Percentiles rank a stretch among this genome's conserved stretches.
Conservation (phyloP, 305 asterid genomes). For the Fraxinus velutina region DNA sequence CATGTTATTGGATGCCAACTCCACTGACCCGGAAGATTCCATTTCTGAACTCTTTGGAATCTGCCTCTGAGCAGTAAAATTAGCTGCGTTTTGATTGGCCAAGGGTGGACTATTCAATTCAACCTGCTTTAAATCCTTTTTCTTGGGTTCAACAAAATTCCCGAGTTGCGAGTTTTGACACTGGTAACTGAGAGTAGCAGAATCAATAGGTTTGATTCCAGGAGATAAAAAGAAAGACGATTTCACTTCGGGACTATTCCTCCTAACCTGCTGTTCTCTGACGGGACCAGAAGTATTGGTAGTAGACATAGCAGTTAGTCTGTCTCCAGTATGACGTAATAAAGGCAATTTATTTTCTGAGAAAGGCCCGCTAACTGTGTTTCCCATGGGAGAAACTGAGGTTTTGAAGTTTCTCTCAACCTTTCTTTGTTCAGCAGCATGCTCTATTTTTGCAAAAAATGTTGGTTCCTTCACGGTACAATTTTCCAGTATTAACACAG, state of each 20-base stretch:
- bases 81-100: slow-evolving; percentile 38
- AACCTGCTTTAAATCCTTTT: slow-evolving; percentile 47
- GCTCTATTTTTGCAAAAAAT: slow-evolving; percentile 46
- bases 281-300: slow-evolving; percentile 22
- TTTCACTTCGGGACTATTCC: slow-evolving; percentile 45
- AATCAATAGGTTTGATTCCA: slow-evolving; percentile 35
- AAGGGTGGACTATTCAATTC: slow-evolving; percentile 49
- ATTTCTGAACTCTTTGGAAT: slow-evolving; percentile 37
- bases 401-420: slow-evolving; percentile 29
- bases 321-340: slow-evolving; percentile 42
- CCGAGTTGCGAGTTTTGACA: slow-evolving; percentile 47
- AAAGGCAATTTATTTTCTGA: slow-evolving; percentile 41
- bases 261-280: slow-evolving; percentile 40
- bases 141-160: slow-evolving; percentile 44
- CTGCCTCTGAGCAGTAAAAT: slow-evolving; percentile 36
- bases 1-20: slow-evolving; percentile 38
- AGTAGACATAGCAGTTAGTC: slow-evolving; percentile 38
- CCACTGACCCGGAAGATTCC: slow-evolving; percentile 43
- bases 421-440: slow-evolving; percentile 33
- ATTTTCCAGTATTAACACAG: slow-evolving; percentile 61
- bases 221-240: slow-evolving; percentile 49
- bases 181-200: slow-evolving; percentile 41
- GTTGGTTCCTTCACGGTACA: slow-evolving; percentile 60
- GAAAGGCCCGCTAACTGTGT: slow-evolving; percentile 29
- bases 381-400: slow-evolving; percentile 33